phyloP scores from a whole-genome alignment of 2,329 filamentous ascomycete species.

The Neopestalotiopsis clavispora region DNA sequence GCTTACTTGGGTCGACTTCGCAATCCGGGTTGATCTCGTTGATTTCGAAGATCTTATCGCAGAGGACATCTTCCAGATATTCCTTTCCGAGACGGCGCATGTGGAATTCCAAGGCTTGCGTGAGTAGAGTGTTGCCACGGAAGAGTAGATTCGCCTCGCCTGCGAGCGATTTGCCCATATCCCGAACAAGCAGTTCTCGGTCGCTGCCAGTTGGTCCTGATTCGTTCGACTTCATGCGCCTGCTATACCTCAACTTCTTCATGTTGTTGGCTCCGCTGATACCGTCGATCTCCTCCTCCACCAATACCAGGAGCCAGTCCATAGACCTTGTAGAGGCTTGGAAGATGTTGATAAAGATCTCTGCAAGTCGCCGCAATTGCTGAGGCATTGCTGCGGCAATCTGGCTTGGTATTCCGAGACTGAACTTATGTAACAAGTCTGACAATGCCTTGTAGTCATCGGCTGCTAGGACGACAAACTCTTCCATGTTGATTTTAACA shows the following conservation, averaged over 20 bases:
- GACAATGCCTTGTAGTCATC: constrained; percentile 85
- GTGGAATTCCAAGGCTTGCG: constrained; percentile 90
- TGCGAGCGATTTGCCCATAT: constrained; percentile 79
- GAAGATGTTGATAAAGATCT: constrained; percentile 91
- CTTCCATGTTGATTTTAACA: constrained; percentile 82
- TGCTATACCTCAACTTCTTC: constrained; percentile 75
- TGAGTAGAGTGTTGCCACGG: constrained; percentile 90
- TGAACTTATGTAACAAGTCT: constrained; percentile 84
- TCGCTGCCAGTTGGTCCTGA: constrained; percentile 67
- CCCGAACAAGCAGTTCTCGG: constrained; percentile 73
- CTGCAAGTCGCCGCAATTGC: constrained; percentile 79
- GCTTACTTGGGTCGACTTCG: constrained; percentile 89
- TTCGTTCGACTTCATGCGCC: constrained; percentile 73
- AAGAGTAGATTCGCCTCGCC: constrained; percentile 95
- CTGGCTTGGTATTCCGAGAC: constrained; percentile 81
- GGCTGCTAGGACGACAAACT: constrained; percentile 85
- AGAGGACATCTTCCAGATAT: constrained; percentile 85
- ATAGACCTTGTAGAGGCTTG: constrained; percentile 84
- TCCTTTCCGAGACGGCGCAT: constrained; percentile 95
- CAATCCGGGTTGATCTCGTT: constrained; percentile 90
- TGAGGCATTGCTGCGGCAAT: constrained; percentile 80
- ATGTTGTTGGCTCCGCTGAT: constrained; percentile 80
- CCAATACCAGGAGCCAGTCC: constrained; percentile 91
- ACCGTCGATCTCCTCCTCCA: constrained; percentile 97
- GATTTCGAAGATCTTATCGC: constrained; percentile 86